phyloP scores from a whole-genome alignment of 768 basidiomycete genomes.

The Mycena epipterygia region DNA sequence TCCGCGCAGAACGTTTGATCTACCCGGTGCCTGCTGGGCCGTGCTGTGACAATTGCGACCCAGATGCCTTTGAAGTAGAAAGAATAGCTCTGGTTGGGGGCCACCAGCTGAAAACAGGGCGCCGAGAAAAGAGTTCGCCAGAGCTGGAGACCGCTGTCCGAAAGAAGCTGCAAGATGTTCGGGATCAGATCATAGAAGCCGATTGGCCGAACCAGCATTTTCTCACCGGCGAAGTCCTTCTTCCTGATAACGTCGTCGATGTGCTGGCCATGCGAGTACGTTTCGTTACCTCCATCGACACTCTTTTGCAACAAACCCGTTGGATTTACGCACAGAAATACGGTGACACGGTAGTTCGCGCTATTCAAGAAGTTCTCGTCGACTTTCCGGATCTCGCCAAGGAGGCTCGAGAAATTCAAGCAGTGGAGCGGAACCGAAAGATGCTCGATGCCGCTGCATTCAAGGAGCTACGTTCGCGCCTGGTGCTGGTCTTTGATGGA shows the following conservation, averaged over 20 bases:
- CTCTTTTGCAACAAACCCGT: not conserved
- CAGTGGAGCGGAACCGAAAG: not conserved
- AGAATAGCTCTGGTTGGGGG: not conserved
- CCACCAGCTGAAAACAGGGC: constrained; percentile 1
- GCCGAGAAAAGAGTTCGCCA: constrained; percentile 7
- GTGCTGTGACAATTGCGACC: constrained; percentile 35
- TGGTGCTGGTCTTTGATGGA: constrained; percentile 5
- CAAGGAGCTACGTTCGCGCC: constrained; percentile 12
- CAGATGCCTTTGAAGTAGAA: constrained; percentile 5
- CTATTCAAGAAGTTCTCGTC: not conserved
- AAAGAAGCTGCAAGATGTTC: not conserved
- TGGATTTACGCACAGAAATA: constrained; percentile 4
- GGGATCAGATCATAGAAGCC: constrained; percentile 13
- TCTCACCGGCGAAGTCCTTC: constrained; percentile 26
- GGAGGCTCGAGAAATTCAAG: not conserved
- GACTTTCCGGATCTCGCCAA: constrained; percentile 10
- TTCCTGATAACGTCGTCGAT: constrained; percentile 18
- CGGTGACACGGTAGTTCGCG: not conserved
- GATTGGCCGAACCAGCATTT: constrained; percentile 23
- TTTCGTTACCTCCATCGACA: constrained; percentile 6
- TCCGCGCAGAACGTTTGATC: not conserved
- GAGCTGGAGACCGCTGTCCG: constrained; percentile 20
- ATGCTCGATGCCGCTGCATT: too few species aligned
- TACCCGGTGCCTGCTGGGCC: not conserved
- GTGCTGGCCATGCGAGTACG: constrained; percentile 15